Percentiles rank a stretch among this genome's conserved stretches.
phyloP scores from a whole-genome alignment of 768 basidiomycete species.

The Pilatotrama ljubarskyi region DNA sequence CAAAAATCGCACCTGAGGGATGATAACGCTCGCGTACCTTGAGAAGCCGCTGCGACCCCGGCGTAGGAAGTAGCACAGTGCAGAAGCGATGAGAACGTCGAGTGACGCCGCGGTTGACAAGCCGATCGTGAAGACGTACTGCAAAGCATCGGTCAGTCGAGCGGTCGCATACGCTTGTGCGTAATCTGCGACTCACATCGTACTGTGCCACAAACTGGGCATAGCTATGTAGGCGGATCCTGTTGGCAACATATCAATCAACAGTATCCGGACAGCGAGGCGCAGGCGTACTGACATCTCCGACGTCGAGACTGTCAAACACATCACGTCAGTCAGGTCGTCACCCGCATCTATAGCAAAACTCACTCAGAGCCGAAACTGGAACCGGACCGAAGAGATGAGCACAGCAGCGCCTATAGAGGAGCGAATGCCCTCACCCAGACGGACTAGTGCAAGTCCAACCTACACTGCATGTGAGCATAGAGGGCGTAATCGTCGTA shows the following conservation, averaged over 20 bases:
- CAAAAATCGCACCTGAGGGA: not conserved
- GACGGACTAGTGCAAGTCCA: conserved; percentile 8
- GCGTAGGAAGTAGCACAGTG: conserved; percentile 28
- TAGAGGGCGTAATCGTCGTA: not conserved
- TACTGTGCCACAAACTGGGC: not conserved
- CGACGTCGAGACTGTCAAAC: not conserved
- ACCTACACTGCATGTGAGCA: not conserved
- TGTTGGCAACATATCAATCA: not conserved
- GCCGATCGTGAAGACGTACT: conserved; percentile 32
- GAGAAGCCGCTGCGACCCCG: conserved; percentile 23
- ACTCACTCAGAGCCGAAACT: conserved; percentile 4
- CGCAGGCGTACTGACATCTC: not conserved
- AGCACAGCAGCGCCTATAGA: not conserved
- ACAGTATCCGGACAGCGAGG: too few relatives aligned
- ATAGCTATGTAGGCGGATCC: conserved; percentile 3
- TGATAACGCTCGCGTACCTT: conserved; percentile 8
- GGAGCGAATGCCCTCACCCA: not conserved
- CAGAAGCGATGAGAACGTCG: conserved; percentile 29
- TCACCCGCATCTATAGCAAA: too few relatives aligned
- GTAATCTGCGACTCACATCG: not conserved
- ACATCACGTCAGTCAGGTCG: not conserved
- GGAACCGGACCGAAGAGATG: not conserved
- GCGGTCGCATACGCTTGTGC: not conserved
- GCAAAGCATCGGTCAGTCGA: not conserved
- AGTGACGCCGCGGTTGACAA: conserved; percentile 26